Base-by-base conservation (phyloP, 2,329 filamentous ascomycete species). In the Stagonosporopsis cucurbitacearum region DNA sequence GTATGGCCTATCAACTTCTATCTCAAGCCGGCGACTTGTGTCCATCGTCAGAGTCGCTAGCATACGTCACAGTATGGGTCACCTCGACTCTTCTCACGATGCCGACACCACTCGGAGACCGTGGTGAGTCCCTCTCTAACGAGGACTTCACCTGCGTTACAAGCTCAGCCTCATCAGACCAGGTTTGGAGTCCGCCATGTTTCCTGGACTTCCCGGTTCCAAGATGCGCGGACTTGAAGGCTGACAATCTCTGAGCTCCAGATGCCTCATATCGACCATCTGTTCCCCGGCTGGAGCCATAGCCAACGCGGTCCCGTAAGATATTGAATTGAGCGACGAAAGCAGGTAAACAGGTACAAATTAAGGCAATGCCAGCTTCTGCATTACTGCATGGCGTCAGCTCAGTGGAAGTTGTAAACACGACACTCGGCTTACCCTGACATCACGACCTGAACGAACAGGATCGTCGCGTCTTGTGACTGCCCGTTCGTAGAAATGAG, bases 341-440 rank as follows among this genome's bases (percentile, higher is more conserved):
- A 6, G 50, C 47, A 8, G 60, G 60, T 12, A 63, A 39, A 19
- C 60, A 63, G 7, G 58, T 57, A 28, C 60, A 63, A 11, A 62
- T 60, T 15, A 62, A 32, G 22, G 54, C 60, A 32, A 57, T 63
- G 3, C 54, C 52, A 6, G 55, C 55, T 45, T 63, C 60, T 6
- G 60, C 60, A 25, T 56, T 63, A 20, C 60, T 63, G 28, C 32
- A 4, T 15, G 6, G 8, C 23, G 23, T 59, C 41, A 59, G 47
- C 32, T 26, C 2, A 13, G 3, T 15, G 9, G 1, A 2, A 7
- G 1, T 15, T 17, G 5, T 33, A 20, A 9, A 5, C 4, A 43
- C n/a, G 12, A 11, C 9, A 25, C 2, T 23, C 17, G 32, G 48
- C 51, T 23, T 40, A 56, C 56, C 56, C 56, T 32, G 56, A 55